Percentiles rank a stretch among this genome's conserved stretches.
phyloP scores from a whole-genome alignment of 148 eudicot genomes.

The Suaeda aralocaspica region DNA sequence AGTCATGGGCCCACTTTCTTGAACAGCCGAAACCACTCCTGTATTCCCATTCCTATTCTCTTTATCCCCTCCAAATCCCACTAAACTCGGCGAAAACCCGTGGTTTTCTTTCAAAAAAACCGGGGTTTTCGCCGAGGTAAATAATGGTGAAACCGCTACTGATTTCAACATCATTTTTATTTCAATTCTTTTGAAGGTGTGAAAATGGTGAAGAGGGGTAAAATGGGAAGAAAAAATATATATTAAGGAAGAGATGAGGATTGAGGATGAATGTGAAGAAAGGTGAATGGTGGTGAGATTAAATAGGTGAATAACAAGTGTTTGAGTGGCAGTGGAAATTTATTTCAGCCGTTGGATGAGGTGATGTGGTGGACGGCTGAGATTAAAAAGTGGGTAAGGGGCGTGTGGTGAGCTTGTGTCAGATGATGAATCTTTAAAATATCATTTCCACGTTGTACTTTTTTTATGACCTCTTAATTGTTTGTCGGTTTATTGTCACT shows the following conservation, averaged over 20 bases:
- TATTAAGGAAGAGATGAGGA: background rate
- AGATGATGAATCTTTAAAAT: constrained; percentile 31
- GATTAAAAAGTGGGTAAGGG: constrained; percentile 30
- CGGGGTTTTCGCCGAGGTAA: background rate
- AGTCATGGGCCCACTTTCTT: constrained; percentile 29
- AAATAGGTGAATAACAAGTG: constrained; percentile 28
- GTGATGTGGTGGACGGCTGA: constrained; percentile 36
- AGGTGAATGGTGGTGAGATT: constrained; percentile 6
- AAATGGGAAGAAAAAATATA: background rate
- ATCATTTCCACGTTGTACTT: constrained; percentile 29
- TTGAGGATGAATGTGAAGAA: background rate
- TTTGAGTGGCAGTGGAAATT: constrained; percentile 17
- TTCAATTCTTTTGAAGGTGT: background rate
- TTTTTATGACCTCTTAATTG: background rate
- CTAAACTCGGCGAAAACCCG: background rate
- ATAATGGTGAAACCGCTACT: constrained; percentile 6
- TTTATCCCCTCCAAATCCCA: constrained; percentile 19
- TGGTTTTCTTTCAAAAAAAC: background rate
- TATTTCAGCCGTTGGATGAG: constrained; percentile 28
- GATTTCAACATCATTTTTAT: constrained; percentile 29
- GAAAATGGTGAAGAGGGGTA: constrained; percentile 1
- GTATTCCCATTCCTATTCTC: constrained; percentile 13
- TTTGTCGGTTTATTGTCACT: constrained; percentile 17
- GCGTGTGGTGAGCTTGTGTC: constrained; percentile 89
- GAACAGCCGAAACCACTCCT: constrained; percentile 12